A percentile compares a stretch with the other conserved stretches of the same genome.
Conservation (phyloP, 345 rosid genomes). For the Syzygium oleosum region DNA sequence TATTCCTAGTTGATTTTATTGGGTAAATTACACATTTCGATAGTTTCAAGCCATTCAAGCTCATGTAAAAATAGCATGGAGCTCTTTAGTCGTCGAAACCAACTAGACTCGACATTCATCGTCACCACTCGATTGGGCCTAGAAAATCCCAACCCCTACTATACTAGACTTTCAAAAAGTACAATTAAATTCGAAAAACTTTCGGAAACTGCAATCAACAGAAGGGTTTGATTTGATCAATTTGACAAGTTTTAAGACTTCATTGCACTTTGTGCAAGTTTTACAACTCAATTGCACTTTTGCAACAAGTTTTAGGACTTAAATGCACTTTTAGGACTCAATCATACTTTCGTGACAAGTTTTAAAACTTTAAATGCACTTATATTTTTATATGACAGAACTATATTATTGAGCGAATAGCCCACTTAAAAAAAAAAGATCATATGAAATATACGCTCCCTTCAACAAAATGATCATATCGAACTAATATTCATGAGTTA, state of each 20-base stretch:
- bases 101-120: not conserved
- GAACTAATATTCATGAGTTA: not conserved
- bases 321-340: too few species aligned
- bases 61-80: not conserved
- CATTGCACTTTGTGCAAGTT: too few species aligned
- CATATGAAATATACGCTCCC: not conserved
- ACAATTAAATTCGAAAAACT: too few species aligned
- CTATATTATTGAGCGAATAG: not conserved
- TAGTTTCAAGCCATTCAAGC: not conserved
- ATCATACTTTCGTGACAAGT: too few species aligned
- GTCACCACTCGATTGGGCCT: not conserved
- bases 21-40: not conserved
- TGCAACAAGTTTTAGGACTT: too few species aligned
- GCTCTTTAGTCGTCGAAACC: not conserved
- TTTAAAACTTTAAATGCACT: too few species aligned
- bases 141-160: fast-evolving
- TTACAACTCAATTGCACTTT: too few species aligned
- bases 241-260: too few species aligned
- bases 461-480: not conserved
- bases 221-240: too few species aligned
- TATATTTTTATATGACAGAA: too few species aligned
- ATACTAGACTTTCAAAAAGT: not conserved
- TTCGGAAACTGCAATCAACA: too few species aligned
- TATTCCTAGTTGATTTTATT: not conserved
- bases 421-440: not conserved